Evolutionary conservation across 148 eudicot species (phyloP), one percentile per base, ranked within the genome.

Genomic region (Linanthus parryae): DNA sequence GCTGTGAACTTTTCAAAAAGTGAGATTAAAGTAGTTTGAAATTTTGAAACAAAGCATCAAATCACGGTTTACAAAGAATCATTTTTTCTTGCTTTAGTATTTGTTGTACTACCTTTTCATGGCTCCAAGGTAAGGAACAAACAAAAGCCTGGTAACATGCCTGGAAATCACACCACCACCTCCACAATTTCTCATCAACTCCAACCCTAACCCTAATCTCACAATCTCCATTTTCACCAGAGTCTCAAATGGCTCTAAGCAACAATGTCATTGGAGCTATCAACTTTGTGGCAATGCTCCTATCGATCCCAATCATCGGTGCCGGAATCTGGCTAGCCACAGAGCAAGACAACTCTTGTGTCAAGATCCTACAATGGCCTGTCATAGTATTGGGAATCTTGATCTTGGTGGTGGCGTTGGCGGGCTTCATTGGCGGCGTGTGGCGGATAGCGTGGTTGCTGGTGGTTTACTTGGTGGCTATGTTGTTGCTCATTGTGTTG

Each of bases 351-450:
- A 85, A 83, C 48, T 69, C 85, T 0, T 85, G 97, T 10, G 74
- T 85, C 3, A 79, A 71, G 27, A 59, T 80, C 66, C 68, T 90
- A 3, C 92, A 90, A 70, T 80, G 88, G 86, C 97, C 97, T 0
- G 78, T 90, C 17, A 85, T 90, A 7, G 54, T 85, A 13, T 46
- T 85, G 0, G 97, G 97, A n/a, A 66, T 86, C 6, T 37, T 71
- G n/a, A 76, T 81, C 49, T 56, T 90, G 26, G 47, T 71, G 0
- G 83, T 83, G 16, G 83, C 81, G 10, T 38, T 83, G 4, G 72
- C 78, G 1, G 97, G 97, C 1, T 74, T 90, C 15, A 54, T 90
- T 0, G 97, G 97, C 12, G 88, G 83, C 29, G 78, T 85, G 44
- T 81, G 92, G 83, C 70, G 88, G 6, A 59, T 85, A 8, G 70